Percentiles rank a stretch among this genome's conserved stretches.
Evolutionary conservation across 106 monocot species (phyloP).

Genomic region (Dendrobium huoshanense): DNA sequence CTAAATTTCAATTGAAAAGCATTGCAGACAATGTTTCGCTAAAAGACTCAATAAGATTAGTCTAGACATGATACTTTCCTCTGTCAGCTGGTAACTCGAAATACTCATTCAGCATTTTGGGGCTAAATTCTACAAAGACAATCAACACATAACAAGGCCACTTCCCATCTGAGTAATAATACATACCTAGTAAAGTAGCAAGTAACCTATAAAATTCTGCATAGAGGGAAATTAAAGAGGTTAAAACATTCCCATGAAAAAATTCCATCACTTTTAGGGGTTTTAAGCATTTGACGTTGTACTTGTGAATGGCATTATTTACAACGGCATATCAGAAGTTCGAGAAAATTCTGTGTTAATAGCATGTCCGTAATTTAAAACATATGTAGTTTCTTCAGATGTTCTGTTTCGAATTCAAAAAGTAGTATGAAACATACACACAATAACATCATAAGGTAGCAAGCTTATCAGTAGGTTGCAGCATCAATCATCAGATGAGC

Average conservation of each 20-base stretch:
- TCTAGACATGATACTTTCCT: slow-evolving; percentile 1
- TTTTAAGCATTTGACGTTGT: not conserved
- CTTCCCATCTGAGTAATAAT: not conserved
- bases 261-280: not conserved
- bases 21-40: not conserved
- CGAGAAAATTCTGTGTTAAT: not conserved
- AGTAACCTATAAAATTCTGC: not conserved
- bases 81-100: slow-evolving; percentile 1
- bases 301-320: not conserved
- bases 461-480: not conserved
- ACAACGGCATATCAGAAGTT: not conserved
- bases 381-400: not conserved
- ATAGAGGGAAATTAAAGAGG: not conserved
- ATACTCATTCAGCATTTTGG: not conserved
- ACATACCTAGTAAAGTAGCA: not conserved
- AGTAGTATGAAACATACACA: not conserved
- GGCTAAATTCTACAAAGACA: not conserved
- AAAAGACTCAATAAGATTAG: not conserved
- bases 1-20: not conserved
- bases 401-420: not conserved
- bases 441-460: not conserved
- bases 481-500: not conserved
- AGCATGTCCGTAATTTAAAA: not conserved
- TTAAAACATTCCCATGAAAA: not conserved
- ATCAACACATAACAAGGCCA: not conserved